Base-by-base conservation (phyloP, 1,139 yeast species). In the Sugiyamaella sp. region DNA sequence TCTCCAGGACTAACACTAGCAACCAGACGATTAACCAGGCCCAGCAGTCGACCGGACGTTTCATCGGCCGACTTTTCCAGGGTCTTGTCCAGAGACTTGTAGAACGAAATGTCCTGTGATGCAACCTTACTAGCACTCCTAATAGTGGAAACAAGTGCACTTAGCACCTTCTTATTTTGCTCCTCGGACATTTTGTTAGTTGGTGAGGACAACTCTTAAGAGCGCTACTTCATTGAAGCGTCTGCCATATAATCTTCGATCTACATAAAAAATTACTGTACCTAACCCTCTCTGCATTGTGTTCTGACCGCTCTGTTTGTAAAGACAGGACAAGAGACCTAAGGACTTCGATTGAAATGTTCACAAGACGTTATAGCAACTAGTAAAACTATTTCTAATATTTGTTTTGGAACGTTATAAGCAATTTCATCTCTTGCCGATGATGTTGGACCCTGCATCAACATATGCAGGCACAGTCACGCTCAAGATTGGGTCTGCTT, bases 91-190 rank as follows among this genome's bases (percentile, higher is more conserved):
- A 90, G 69, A 44, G 90, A 81, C 52, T 78, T 79, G 71, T 84
- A 82, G 64, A 91, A 93, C 43, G 79, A 80, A 22, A 90, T 80
- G 72, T 93, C 99, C 60, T 88, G 89, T 0, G 89, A 82, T 1
- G 90, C 86, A 44, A 93, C 72, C 1, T 87, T 81, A 4, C 86
- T 75, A 0, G 97, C 81, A 1, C 88, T 80, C 58, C 96, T 77
- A 35, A 89, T 82, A 1, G 86, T 76, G 29, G 64, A 53, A 37
- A 65, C 59, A 49, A 66, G 54, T 3, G 66, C 50, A 2, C 39
- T 24, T 10, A 38, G 50, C 20, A 62, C 59, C 50, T 62, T 59
- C 41, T 57, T 57, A 27, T 53, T 53, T 45, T 58, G 59, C 38
- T 63, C 65, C 50, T 42, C 52, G 14, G 52, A n/a, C 33, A 27